These are phyloP conservation scores for Gliomastix tumulicola DNA, from an alignment of 2,329 filamentous ascomycete species.

Conservation along the genomic window DNA sequence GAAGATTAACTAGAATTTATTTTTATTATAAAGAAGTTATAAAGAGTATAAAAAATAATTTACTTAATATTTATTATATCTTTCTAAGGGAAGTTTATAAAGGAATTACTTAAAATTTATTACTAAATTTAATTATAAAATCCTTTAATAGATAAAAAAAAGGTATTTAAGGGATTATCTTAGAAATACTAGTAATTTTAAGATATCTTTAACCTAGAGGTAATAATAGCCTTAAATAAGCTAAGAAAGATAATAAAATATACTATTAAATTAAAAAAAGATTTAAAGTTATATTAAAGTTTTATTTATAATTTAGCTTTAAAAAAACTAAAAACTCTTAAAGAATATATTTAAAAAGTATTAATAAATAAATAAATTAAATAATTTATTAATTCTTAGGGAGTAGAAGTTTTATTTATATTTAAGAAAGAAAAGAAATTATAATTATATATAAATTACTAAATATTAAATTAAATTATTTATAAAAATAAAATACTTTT, in stretches of 20 bases:
- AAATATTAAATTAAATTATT: neutral
- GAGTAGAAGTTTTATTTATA: neutral
- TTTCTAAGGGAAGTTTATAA: no score
- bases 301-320: neutral
- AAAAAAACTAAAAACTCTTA: neutral
- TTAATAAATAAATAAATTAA: neutral
- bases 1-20: neutral
- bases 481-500: neutral
- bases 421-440: neutral
- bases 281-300: neutral
- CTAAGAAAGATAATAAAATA: neutral
- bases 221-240: no score
- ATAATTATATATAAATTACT: neutral
- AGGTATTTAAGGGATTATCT: neutral
- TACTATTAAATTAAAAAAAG: slow-evolving; percentile 2
- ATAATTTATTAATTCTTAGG: no score
- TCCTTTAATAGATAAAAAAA: neutral
- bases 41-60: neutral
- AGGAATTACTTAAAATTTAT: no score
- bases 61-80: no score
- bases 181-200: no score
- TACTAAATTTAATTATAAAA: no score
- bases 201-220: no score
- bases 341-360: neutral
- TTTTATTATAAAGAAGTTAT: neutral